Evolutionary conservation across 164 flowering plant species (phyloP).

Genomic region (Kingdonia uniflora): DNA sequence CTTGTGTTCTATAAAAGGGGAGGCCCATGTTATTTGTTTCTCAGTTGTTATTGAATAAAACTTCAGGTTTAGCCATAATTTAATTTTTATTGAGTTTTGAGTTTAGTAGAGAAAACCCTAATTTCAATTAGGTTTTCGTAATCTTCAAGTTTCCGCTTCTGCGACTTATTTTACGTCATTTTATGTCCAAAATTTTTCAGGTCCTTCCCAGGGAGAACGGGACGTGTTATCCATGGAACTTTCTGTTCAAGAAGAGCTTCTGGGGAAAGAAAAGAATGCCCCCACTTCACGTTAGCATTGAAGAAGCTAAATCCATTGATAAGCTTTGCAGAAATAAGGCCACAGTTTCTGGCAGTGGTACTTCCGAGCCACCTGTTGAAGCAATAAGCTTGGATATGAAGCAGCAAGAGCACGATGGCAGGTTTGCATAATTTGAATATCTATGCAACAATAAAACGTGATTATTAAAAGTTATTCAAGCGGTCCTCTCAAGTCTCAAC

Average conservation of each 20-base stretch:
- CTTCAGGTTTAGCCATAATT: too few species aligned
- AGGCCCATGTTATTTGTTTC: too few species aligned
- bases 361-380: constrained; percentile 41
- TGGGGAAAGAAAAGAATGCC: constrained; percentile 28
- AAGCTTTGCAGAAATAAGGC: constrained; percentile 13
- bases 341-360: constrained; percentile 15
- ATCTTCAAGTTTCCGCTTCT: too few species aligned
- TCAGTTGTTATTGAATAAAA: too few species aligned
- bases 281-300: constrained; percentile 14
- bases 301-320: constrained; percentile 18
- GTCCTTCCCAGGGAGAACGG: constrained; percentile 78
- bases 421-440: constrained; percentile 27
- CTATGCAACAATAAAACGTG: too few species aligned
- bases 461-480: too few species aligned
- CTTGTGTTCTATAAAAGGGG: too few species aligned
- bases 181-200: constrained; percentile 20
- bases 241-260: constrained; percentile 31
- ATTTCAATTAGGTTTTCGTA: too few species aligned
- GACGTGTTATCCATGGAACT: constrained; percentile 51
- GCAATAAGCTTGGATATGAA: constrained; percentile 94
- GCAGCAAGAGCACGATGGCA: constrained; percentile 84
- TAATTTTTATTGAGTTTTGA: too few species aligned
- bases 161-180: too few species aligned
- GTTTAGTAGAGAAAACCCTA: too few species aligned
- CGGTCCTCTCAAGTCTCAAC: too few species aligned